Conservation (phyloP, 352 stramenopile species). For the Pythium monospermum region DNA sequence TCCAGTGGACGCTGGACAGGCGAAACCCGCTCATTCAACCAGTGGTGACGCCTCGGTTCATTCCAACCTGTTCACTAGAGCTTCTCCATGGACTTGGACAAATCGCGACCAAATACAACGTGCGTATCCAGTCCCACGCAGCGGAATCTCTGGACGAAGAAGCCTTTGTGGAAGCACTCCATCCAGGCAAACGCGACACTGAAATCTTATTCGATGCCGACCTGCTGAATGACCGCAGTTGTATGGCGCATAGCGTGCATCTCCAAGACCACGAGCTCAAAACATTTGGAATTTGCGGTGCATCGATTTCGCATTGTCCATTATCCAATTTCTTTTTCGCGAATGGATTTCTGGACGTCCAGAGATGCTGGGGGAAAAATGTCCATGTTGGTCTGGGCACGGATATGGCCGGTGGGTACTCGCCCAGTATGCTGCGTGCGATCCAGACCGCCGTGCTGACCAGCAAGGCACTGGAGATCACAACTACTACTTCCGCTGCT, state of each 20-base stretch:
- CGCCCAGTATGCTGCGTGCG: constrained; percentile 82
- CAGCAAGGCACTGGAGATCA: constrained; percentile 51
- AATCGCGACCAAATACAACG: constrained; percentile 55
- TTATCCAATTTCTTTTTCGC: constrained; percentile 91
- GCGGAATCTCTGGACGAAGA: constrained; percentile 85
- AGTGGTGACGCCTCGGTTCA: constrained; percentile 87
- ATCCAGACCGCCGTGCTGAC: constrained; percentile 80
- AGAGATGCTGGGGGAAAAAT: constrained; percentile 38
- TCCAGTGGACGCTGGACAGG: constrained; percentile 53
- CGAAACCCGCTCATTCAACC: constrained; percentile 54
- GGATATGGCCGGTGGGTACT: constrained; percentile 90
- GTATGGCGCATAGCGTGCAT: constrained; percentile 88
- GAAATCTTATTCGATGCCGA: constrained; percentile 60
- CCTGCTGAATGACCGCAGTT: constrained; percentile 60
- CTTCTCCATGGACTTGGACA: constrained; percentile 71
- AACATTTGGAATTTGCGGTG: constrained; percentile 38
- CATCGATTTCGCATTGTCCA: constrained; percentile 86
- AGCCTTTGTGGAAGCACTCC: constrained; percentile 60
- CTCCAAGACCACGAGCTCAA: constrained; percentile 56
- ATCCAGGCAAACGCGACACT: constrained; percentile 61
- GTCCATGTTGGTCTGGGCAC: constrained; percentile 78
- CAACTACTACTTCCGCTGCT: neutral
- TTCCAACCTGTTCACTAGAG: constrained; percentile 82
- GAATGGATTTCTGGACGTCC: constrained; percentile 57
- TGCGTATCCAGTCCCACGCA: constrained; percentile 84